A percentile compares a stretch with the other conserved stretches of the same genome.
These are phyloP conservation scores for Rhodotorula diobovata DNA, from an alignment of 768 basidiomycete species.

Conservation along the genomic window DNA sequence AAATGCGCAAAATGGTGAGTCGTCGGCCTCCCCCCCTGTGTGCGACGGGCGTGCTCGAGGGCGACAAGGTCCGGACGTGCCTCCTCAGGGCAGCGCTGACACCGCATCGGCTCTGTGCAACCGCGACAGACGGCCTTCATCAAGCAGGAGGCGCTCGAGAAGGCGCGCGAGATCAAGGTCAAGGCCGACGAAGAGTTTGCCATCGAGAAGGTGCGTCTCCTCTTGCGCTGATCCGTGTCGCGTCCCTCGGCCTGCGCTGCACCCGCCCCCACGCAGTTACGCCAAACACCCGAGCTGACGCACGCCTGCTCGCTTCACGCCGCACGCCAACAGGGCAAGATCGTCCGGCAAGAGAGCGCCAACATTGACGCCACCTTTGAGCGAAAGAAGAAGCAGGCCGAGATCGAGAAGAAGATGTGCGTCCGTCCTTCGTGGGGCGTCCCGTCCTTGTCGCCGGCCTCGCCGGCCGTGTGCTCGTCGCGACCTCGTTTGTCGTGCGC, in stretches of 20 bases:
- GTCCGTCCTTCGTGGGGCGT: conserved; percentile 41
- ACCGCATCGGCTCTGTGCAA: too few species aligned
- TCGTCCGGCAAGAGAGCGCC: conserved; percentile 91
- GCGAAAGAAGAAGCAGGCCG: conserved; percentile 90
- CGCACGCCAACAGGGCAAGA: conserved; percentile 65
- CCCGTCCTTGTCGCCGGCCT: too few species aligned
- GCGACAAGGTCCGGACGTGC: too few species aligned
- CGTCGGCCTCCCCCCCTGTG: background rate
- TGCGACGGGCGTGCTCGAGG: too few species aligned
- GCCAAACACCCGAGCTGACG: background rate
- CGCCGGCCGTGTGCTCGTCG: background rate
- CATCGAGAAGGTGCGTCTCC: conserved; percentile 74
- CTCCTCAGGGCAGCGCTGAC: too few species aligned
- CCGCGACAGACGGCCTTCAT: conserved; percentile 80
- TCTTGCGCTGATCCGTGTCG: too few species aligned
- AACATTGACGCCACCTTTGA: conserved; percentile 91
- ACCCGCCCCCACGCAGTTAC: background rate
- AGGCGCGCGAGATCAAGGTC: conserved; percentile 91
- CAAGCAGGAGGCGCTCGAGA: conserved; percentile 96
- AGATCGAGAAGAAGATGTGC: conserved; percentile 94
- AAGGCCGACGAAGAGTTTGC: conserved; percentile 99
- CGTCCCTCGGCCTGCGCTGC: background rate
- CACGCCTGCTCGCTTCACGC: background rate
- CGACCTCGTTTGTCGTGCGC: background rate
- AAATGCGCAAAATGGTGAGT: conserved; percentile 99